Conservation (phyloP, 768 basidiomycete species). For the Naganishia antarctica region DNA sequence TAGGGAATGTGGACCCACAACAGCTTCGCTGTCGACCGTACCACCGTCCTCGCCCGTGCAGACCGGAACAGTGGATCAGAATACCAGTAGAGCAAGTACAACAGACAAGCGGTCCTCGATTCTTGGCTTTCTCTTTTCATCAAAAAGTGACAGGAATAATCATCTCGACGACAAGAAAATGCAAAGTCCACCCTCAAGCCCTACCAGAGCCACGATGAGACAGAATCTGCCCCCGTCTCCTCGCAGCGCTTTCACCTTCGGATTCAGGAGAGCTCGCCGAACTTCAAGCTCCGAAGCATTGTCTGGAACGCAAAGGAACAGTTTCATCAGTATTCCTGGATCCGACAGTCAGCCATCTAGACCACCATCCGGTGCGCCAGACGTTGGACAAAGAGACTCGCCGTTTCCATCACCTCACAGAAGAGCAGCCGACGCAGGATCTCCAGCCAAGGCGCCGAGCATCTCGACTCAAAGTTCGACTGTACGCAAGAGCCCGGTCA, state of each 20-base stretch:
- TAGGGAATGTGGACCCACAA: no score
- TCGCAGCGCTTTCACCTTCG: background rate
- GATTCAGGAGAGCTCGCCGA: background rate
- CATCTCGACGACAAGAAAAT: background rate
- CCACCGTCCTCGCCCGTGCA: background rate
- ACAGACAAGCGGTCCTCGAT: background rate
- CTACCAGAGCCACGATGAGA: background rate
- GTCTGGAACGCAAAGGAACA: background rate
- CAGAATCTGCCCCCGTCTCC: background rate
- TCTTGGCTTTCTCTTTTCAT: background rate
- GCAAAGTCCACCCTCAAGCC: background rate
- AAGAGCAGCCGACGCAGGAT: background rate
- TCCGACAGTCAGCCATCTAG: background rate
- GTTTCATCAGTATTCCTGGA: background rate
- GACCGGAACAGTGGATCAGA: no score
- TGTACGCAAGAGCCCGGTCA: background rate
- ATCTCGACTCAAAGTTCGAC: background rate
- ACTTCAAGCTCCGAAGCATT: background rate
- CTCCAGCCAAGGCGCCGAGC: background rate
- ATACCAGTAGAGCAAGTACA: background rate
- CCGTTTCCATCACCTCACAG: background rate
- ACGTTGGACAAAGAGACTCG: background rate
- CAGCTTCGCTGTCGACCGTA: no score
- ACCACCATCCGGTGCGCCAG: background rate
- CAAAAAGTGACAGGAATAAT: background rate